Evolutionary conservation across 495 filamentous ascomycete species (phyloP).

Genomic region (Ramalina intermedia): DNA sequence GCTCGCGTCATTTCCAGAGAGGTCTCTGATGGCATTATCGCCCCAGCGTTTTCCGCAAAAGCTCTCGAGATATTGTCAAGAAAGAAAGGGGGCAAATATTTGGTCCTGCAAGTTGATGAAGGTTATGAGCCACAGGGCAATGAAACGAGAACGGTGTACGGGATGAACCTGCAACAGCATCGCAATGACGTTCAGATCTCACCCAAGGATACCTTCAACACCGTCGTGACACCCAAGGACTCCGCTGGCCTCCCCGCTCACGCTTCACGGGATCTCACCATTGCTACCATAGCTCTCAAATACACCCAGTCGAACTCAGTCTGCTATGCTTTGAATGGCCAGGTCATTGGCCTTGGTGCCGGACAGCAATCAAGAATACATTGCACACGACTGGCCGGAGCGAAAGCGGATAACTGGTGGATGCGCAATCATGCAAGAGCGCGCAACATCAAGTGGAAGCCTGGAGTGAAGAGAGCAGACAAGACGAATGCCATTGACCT

Average conservation of each 20-base stretch:
- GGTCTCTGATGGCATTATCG: constrained; percentile 93
- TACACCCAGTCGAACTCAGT: constrained; percentile 98
- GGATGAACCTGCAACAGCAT: constrained; percentile 69
- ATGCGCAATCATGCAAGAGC: constrained; percentile 87
- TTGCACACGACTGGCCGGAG: constrained; percentile 94
- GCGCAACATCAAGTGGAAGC: constrained; percentile 84
- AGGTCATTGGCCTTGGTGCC: constrained; percentile 86
- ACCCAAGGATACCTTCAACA: constrained; percentile 67
- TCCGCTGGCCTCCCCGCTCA: constrained; percentile 55
- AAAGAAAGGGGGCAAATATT: constrained; percentile 97
- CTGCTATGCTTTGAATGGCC: constrained; percentile 90
- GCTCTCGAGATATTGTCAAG: constrained; percentile 86
- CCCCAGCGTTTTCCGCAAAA: constrained; percentile 67
- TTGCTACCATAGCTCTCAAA: constrained; percentile 92
- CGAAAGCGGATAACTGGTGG: constrained; percentile 99
- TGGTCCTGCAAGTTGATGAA: constrained; percentile 87
- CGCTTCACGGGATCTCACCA: constrained; percentile 78
- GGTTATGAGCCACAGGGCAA: constrained; percentile 60
- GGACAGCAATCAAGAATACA: constrained; percentile 96
- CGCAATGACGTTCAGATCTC: constrained; percentile 84
- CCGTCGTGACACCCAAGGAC: constrained; percentile 72
- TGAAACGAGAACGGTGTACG: constrained; percentile 78
- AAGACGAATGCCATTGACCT: constrained; percentile 97
- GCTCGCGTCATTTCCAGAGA: constrained; percentile 95
- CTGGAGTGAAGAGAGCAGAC: constrained; percentile 86